A percentile compares a stretch with the other conserved stretches of the same genome.
phyloP scores from a whole-genome alignment of 2,329 filamentous ascomycete species.

The Trichoderma sp. region DNA sequence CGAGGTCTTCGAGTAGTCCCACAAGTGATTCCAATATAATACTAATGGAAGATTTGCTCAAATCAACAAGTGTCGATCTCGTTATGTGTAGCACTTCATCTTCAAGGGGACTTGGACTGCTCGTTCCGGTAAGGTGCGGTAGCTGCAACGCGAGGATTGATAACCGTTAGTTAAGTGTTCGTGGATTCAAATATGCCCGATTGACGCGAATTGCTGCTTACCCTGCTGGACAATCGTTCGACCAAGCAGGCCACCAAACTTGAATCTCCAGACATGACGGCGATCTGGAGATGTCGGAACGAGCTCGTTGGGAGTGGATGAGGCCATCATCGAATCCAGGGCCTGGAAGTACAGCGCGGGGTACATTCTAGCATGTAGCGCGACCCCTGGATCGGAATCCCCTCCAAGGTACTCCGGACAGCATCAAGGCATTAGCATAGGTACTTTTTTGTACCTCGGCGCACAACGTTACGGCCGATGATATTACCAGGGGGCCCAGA shows the following conservation, averaged over 20 bases:
- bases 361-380: conserved; percentile 9
- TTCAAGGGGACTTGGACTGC: conserved; percentile 54
- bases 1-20: conserved; percentile 57
- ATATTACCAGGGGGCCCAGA: background rate
- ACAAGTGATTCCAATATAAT: conserved; percentile 58
- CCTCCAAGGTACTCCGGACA: background rate
- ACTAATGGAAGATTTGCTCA: conserved; percentile 54
- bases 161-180: background rate
- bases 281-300: conserved; percentile 9
- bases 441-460: background rate
- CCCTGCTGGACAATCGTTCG: conserved; percentile 54
- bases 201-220: conserved; percentile 31
- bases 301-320: conserved; percentile 7
- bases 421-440: background rate
- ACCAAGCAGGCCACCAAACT: conserved; percentile 57
- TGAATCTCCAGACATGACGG: conserved; percentile 43
- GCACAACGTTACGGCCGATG: background rate
- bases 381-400: background rate
- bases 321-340: conserved; percentile 12
- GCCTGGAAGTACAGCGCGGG: conserved; percentile 7
- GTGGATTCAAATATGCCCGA: background rate
- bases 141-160: conserved; percentile 47
- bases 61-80: conserved; percentile 58
- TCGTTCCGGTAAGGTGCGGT: conserved; percentile 61
- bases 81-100: conserved; percentile 63